Evolutionary conservation across 257 asterid species (phyloP).

Genomic region (Solanum corneliomulleri): DNA sequence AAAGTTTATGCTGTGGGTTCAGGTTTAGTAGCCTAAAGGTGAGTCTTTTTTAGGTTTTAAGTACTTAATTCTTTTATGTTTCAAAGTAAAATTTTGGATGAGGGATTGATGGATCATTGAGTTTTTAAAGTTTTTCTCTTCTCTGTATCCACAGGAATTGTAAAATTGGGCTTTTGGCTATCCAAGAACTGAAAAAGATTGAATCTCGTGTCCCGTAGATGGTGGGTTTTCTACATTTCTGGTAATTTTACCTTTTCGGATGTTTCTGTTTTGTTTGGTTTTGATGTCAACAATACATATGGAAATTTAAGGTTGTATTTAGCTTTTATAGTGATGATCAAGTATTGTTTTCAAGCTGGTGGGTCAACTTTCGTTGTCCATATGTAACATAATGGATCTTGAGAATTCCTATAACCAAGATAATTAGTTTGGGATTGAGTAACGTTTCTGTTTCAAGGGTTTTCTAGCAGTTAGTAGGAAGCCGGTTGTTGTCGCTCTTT

Average conservation of each 20-base stretch:
- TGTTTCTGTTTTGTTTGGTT: neutral
- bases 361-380: neutral
- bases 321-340: neutral
- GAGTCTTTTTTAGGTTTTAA: neutral
- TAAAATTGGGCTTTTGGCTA: neutral
- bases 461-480: neutral
- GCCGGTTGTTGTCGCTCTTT: neutral
- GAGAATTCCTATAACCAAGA: neutral
- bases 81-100: neutral
- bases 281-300: neutral
- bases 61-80: neutral
- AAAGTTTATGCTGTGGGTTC: neutral
- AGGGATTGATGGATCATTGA: neutral
- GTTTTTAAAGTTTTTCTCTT: neutral
- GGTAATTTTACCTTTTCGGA: neutral
- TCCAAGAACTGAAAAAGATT: neutral
- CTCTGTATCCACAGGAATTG: neutral
- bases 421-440: neutral
- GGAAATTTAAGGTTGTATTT: neutral
- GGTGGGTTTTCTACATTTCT: conserved; percentile 1
- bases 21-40: conserved; percentile 2
- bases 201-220: neutral
- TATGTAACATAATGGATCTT: neutral
- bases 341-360: neutral
- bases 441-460: neutral